phyloP scores from a whole-genome alignment of 129 eudicot species.

The Saussurea involucrata region DNA sequence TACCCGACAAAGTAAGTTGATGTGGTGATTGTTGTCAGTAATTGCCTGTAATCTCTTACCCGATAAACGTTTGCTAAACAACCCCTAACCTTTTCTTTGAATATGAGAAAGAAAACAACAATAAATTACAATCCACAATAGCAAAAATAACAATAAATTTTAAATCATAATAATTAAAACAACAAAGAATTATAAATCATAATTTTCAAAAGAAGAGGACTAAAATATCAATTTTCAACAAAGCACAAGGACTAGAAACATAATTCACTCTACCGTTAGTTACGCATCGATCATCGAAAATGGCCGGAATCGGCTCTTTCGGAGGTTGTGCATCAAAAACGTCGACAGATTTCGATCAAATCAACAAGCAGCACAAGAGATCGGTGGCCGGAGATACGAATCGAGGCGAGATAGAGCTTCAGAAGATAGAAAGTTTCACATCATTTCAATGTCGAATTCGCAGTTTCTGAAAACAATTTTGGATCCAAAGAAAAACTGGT shows the following conservation, averaged over 20 bases:
- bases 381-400: not conserved
- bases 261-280: not conserved
- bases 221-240: not conserved
- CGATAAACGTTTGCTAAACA: no score
- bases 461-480: constrained; percentile 31
- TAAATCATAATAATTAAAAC: no score
- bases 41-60: no score
- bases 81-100: no score
- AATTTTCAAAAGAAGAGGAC: not conserved
- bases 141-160: no score
- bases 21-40: no score
- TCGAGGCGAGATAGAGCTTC: not conserved
- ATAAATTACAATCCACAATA: no score
- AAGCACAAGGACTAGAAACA: not conserved
- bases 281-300: not conserved
- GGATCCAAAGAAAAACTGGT: constrained; percentile 44
- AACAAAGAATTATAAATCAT: no score
- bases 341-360: not conserved
- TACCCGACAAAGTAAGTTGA: no score
- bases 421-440: not conserved
- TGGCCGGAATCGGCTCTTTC: not conserved
- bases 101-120: no score
- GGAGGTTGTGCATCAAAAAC: not conserved
- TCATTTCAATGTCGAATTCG: constrained; percentile 31
- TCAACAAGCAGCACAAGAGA: not conserved